Evolutionary conservation across 371 early-diverging fungal genomes (phyloP), one percentile per base, ranked within the genome.

Genomic region (Racocetra persica): DNA sequence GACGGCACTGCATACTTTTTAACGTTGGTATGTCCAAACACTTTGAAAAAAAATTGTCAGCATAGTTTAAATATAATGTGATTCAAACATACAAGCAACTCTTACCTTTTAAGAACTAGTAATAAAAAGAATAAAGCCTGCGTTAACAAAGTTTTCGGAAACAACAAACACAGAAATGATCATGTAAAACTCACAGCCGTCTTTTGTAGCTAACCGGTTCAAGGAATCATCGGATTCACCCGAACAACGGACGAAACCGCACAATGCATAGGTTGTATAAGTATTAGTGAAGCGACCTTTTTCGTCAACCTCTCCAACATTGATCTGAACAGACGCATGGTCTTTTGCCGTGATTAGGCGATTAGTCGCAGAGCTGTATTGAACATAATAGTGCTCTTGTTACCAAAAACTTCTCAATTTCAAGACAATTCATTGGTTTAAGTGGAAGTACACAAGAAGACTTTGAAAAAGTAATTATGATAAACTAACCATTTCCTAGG

Each of bases 241-340:
- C 81, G 90, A 88, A 84, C 92, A 85, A 85, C 99, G 95, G 82
- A 98, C 92, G 88, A 93, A 95, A 82, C 99, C 99, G 84, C 91
- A 95, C 85, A 99, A 89, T 81, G 97, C 98, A 85, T 95, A 97
- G 89, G 96, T 94, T 88, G 92, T 89, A 93, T 86, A 92, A 85
- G 89, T 83, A 82, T 94, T 94, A 82, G 91, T 93, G 85, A 88
- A 83, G 81, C 90, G 90, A 84, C 98, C 99, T 80, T 89, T 90
- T 82, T 93, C 94, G 85, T 98, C 95, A 83, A 99, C 98, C 82
- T 97, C 95, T 80, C 90, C 97, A 84, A 99, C 88, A 95, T 96
- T 98, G 92, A 99, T 93, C 91, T 98, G 99, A 88, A 99, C 95
- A 65, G 98, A 93, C 77, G 98, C 95, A 93, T 99, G 99, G 92